Percentiles rank a stretch among this genome's conserved stretches.
Evolutionary conservation across 2,329 filamentous ascomycete genomes (phyloP).

Genomic region (Escovopsis sp.): DNA sequence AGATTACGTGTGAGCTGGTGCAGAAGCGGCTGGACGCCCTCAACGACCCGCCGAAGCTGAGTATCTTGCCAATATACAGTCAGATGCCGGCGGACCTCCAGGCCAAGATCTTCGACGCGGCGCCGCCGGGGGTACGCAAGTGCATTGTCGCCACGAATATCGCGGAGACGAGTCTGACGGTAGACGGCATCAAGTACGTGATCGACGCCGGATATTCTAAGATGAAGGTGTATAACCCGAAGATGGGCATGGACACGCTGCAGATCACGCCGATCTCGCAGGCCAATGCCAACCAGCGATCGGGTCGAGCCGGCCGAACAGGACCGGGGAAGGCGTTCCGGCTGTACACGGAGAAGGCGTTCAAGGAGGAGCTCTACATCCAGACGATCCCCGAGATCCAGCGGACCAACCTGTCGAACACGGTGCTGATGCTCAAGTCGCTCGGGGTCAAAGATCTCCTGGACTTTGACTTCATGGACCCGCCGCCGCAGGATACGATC

Average conservation of each 20-base stretch:
- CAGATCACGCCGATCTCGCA: conserved; percentile 97
- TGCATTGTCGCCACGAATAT: conserved; percentile 98
- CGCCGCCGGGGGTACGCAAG: conserved; percentile 79
- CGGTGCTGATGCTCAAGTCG: conserved; percentile 83
- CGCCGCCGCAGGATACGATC: conserved; percentile 93
- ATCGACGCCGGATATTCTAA: conserved; percentile 95
- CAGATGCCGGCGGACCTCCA: conserved; percentile 98
- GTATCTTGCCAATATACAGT: conserved; percentile 94
- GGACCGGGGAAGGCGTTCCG: conserved; percentile 92
- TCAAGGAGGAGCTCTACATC: conserved; percentile 89
- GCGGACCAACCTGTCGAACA: conserved; percentile 88
- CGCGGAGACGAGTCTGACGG: conserved; percentile 91
- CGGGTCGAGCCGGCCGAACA: conserved; percentile 84
- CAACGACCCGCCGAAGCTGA: conserved; percentile 88
- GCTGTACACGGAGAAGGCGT: conserved; percentile 85
- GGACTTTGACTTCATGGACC: conserved; percentile 99
- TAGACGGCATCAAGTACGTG: conserved; percentile 98
- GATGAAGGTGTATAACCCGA: conserved; percentile 95
- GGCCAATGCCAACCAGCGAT: conserved; percentile 85
- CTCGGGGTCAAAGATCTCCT: conserved; percentile 85
- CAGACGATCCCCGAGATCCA: conserved; percentile 97
- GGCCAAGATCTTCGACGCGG: conserved; percentile 92
- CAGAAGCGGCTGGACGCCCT: conserved; percentile 75
- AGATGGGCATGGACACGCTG: conserved; percentile 98
- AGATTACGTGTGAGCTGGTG: conserved; percentile 85